phyloP scores from a whole-genome alignment of 179 eudicot genomes.

The Spergularia azorica region DNA sequence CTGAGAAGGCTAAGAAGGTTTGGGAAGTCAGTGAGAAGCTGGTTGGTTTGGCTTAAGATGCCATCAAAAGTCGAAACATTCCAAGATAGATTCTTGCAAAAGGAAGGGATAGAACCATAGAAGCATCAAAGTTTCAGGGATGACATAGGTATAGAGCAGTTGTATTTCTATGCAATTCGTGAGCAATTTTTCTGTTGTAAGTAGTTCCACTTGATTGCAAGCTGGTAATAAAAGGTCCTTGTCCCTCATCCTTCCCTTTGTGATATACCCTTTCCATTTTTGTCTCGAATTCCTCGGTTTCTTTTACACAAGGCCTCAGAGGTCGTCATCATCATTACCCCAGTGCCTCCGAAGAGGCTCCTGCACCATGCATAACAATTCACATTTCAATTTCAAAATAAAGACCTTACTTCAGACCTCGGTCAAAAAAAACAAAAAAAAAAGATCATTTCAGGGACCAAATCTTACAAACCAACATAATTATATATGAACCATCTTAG shows the following conservation, averaged over 20 bases:
- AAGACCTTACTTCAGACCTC: too few relatives aligned
- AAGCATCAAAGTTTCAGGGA: not conserved
- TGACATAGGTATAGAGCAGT: constrained; percentile 2
- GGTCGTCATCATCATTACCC: too few relatives aligned
- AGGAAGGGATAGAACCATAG: constrained; percentile 1
- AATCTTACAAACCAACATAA: not conserved
- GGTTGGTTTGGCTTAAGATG: constrained; percentile 62
- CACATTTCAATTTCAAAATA: too few relatives aligned
- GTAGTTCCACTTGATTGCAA: constrained; percentile 23
- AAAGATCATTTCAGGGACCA: not conserved
- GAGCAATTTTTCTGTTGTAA: constrained; percentile 21
- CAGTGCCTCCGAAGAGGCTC: too few relatives aligned
- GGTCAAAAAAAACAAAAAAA: too few relatives aligned
- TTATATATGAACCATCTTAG: not conserved
- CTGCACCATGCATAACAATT: too few relatives aligned
- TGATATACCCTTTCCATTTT: too few relatives aligned
- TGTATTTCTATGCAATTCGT: constrained; percentile 10
- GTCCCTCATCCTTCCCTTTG: not conserved
- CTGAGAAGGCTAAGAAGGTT: constrained; percentile 65
- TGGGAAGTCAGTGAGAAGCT: constrained; percentile 88
- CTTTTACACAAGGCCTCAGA: too few relatives aligned
- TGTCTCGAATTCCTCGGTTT: too few relatives aligned
- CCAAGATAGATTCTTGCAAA: not conserved
- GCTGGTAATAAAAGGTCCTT: constrained; percentile 19
- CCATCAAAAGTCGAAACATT: not conserved